These are phyloP conservation scores for Gnomoniopsis sp. DNA, from an alignment of 2,329 filamentous ascomycete species.

Conservation along the genomic window DNA sequence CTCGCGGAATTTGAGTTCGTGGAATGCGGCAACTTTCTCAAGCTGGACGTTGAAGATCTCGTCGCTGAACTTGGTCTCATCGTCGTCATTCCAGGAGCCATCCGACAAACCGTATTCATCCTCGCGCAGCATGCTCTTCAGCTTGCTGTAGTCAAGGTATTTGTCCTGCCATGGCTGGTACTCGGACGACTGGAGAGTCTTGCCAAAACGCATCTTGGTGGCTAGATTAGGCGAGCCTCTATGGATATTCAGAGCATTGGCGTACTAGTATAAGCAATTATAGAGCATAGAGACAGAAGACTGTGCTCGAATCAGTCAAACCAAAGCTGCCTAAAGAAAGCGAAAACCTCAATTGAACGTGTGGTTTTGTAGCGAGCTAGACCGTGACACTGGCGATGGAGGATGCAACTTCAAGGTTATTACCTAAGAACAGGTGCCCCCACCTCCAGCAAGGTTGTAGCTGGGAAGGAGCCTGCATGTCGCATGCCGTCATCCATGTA, in stretches of 20 bases:
- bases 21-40: slow-evolving; percentile 90
- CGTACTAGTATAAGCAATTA: too few relatives aligned
- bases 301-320: too few relatives aligned
- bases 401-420: too few relatives aligned
- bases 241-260: too few relatives aligned
- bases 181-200: slow-evolving; percentile 74
- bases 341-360: too few relatives aligned
- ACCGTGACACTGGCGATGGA: neutral
- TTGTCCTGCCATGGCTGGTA: slow-evolving; percentile 88
- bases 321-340: too few relatives aligned
- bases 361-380: neutral
- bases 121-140: slow-evolving; percentile 86
- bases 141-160: slow-evolving; percentile 93
- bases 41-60: slow-evolving; percentile 93
- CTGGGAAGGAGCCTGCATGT: neutral
- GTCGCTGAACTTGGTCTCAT: slow-evolving; percentile 91
- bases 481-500: neutral
- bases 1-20: slow-evolving; percentile 67
- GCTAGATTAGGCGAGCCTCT: neutral
- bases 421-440: neutral
- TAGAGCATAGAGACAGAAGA: too few relatives aligned
- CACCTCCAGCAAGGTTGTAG: neutral
- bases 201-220: slow-evolving; percentile 81
- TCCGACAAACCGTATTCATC: slow-evolving; percentile 59
- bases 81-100: slow-evolving; percentile 82